Conservation (phyloP, 192 early-diverging fungal species). For the Coemansia asiatica region DNA sequence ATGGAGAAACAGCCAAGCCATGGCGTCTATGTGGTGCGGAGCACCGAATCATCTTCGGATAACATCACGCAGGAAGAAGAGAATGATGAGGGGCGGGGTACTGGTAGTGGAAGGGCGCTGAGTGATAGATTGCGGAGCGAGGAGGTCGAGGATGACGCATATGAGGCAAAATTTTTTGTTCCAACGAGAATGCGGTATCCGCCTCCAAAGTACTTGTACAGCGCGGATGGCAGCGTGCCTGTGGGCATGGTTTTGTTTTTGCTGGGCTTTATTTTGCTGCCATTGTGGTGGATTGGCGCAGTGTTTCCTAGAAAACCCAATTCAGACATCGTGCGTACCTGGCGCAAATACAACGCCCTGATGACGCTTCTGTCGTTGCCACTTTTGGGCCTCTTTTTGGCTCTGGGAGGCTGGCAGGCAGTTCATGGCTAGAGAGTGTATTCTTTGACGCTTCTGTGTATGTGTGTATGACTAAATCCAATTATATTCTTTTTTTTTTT, state of each 20-base stretch:
- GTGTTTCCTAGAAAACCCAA: slow-evolving; percentile 30
- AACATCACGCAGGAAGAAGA: neutral
- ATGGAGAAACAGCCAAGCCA: too few species aligned
- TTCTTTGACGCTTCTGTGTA: slow-evolving; percentile 3
- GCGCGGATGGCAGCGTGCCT: slow-evolving; percentile 22
- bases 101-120: neutral
- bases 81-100: too few species aligned
- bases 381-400: slow-evolving; percentile 51
- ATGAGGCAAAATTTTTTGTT: slow-evolving; percentile 49
- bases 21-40: too few species aligned
- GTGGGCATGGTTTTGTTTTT: slow-evolving; percentile 43
- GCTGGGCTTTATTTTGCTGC: slow-evolving; percentile 45
- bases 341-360: slow-evolving; percentile 56
- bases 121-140: slow-evolving; percentile 40
- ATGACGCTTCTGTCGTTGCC: slow-evolving; percentile 54
- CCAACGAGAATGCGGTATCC: slow-evolving; percentile 39
- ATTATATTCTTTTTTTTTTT: slow-evolving; percentile 5
- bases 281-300: slow-evolving; percentile 55
- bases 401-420: slow-evolving; percentile 54
- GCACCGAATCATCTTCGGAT: neutral
- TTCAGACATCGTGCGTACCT: slow-evolving; percentile 39
- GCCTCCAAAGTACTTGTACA: slow-evolving; percentile 33
- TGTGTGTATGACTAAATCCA: neutral
- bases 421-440: slow-evolving; percentile 28
- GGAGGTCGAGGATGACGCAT: slow-evolving; percentile 52